These are phyloP conservation scores for Tolypocladium endophyticum DNA, from an alignment of 2,329 filamentous ascomycete species.

Conservation along the genomic window DNA sequence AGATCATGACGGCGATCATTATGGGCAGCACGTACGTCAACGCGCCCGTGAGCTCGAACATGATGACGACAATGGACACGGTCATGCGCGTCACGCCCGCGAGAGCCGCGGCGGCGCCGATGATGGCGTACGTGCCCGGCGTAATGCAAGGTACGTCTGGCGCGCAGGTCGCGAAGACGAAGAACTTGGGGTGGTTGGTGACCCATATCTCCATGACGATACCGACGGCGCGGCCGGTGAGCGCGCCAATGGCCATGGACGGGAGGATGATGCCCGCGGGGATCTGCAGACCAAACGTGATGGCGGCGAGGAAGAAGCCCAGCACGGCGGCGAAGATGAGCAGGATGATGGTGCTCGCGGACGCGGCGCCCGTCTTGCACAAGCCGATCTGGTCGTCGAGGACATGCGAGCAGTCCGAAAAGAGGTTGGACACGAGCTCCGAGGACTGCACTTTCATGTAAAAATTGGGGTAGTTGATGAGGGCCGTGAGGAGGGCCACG, in stretches of 20 bases:
- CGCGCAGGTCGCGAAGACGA: constrained; percentile 71
- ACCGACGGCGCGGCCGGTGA: constrained; percentile 81
- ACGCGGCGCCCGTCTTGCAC: constrained; percentile 77
- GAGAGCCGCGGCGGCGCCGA: constrained; percentile 89
- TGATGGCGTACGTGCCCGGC: constrained; percentile 91
- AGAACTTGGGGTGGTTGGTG: constrained; percentile 61
- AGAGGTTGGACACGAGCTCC: constrained; percentile 83
- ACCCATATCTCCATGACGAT: constrained; percentile 87
- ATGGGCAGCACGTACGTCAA: constrained; percentile 95
- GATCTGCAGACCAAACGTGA: constrained; percentile 90
- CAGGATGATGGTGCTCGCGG: constrained; percentile 71
- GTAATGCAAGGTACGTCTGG: constrained; percentile 83
- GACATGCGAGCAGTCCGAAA: constrained; percentile 77
- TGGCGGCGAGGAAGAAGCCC: constrained; percentile 72
- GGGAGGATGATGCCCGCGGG: constrained; percentile 93
- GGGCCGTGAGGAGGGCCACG: constrained; percentile 71
- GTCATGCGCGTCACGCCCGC: constrained; percentile 93
- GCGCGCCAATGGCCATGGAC: constrained; percentile 88
- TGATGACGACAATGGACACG: constrained; percentile 96
- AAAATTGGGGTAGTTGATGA: constrained; percentile 91
- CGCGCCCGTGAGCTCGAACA: constrained; percentile 96
- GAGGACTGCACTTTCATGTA: constrained; percentile 92
- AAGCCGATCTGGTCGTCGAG: constrained; percentile 81
- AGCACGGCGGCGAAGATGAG: constrained; percentile 73
- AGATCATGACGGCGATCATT: constrained; percentile 97